These are phyloP conservation scores for Lachnellula arida DNA, from an alignment of 2,329 filamentous ascomycete species.

Conservation along the genomic window DNA sequence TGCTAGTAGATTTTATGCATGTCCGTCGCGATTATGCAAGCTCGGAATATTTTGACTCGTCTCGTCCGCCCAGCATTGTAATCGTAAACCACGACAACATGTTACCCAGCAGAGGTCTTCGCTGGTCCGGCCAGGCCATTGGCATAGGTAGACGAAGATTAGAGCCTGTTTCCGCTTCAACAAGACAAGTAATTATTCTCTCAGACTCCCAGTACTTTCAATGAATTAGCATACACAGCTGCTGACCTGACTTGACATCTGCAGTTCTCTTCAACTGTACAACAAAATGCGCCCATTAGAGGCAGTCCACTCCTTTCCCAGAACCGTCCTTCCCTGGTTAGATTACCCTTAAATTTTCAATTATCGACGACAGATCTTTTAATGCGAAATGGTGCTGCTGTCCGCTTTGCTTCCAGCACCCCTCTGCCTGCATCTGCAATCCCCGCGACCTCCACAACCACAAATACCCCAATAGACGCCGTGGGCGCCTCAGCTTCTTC, in stretches of 20 bases:
- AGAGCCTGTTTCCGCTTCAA: constrained; percentile 37
- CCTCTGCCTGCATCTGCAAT: constrained; percentile 8
- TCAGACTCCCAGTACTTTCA: neutral
- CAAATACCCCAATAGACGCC: constrained; percentile 8
- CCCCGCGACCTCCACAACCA: constrained; percentile 8
- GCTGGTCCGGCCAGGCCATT: constrained; percentile 42
- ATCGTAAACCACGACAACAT: constrained; percentile 35
- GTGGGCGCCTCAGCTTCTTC: constrained; percentile 8
- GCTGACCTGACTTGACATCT: constrained; percentile 10
- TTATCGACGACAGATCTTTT: constrained; percentile 16
- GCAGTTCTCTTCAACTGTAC: constrained; percentile 30
- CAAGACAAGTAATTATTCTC: constrained; percentile 25
- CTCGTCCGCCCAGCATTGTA: constrained; percentile 9
- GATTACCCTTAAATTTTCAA: constrained; percentile 10
- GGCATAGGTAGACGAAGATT: constrained; percentile 32
- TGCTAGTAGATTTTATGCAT: constrained; percentile 3
- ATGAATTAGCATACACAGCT: constrained; percentile 3
- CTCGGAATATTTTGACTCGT: constrained; percentile 29
- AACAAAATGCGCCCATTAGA: constrained; percentile 23
- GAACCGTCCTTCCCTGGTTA: constrained; percentile 14
- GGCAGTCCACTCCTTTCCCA: constrained; percentile 24
- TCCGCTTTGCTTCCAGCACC: constrained; percentile 29
- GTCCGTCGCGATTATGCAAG: constrained; percentile 1
- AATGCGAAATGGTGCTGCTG: constrained; percentile 23
- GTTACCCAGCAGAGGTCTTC: constrained; percentile 51